Evolutionary conservation across 805 yeast species (phyloP).

Genomic region (Yamadazyma sp.): DNA sequence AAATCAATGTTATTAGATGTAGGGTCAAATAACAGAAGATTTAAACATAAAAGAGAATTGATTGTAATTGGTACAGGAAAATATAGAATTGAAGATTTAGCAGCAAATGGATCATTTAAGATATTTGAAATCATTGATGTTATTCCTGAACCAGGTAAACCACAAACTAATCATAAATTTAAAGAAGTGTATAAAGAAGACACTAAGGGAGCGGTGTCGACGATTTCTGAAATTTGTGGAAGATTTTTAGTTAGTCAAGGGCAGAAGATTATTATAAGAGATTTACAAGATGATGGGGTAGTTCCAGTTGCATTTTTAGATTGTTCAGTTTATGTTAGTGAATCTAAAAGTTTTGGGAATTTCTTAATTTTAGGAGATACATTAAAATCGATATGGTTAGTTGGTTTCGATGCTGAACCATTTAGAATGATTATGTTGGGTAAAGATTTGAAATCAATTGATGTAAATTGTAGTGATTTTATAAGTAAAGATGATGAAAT

Average conservation of each 20-base stretch:
- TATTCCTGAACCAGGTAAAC: conserved; percentile 84
- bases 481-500: conserved; percentile 68
- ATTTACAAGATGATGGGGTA: conserved; percentile 81
- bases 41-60: conserved; percentile 57
- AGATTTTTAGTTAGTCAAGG: conserved; percentile 83
- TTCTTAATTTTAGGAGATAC: conserved; percentile 80
- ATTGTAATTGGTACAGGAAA: conserved; percentile 78
- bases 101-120: conserved; percentile 74
- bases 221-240: conserved; percentile 78
- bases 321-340: conserved; percentile 74
- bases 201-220: conserved; percentile 79
- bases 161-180: conserved; percentile 77
- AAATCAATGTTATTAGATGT: conserved; percentile 51
- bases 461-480: conserved; percentile 74
- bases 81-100: conserved; percentile 74
- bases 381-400: conserved; percentile 69
- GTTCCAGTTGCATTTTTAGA: conserved; percentile 94
- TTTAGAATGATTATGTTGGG: conserved; percentile 78
- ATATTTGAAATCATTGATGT: conserved; percentile 74
- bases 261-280: conserved; percentile 75
- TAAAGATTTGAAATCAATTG: conserved; percentile 63
- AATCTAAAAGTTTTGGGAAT: conserved; percentile 80
- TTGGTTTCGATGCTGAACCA: conserved; percentile 95
- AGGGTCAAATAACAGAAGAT: conserved; percentile 37
- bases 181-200: conserved; percentile 71